Conservation (phyloP, 2,329 filamentous ascomycete genomes). For the Trichoderma koningii region DNA sequence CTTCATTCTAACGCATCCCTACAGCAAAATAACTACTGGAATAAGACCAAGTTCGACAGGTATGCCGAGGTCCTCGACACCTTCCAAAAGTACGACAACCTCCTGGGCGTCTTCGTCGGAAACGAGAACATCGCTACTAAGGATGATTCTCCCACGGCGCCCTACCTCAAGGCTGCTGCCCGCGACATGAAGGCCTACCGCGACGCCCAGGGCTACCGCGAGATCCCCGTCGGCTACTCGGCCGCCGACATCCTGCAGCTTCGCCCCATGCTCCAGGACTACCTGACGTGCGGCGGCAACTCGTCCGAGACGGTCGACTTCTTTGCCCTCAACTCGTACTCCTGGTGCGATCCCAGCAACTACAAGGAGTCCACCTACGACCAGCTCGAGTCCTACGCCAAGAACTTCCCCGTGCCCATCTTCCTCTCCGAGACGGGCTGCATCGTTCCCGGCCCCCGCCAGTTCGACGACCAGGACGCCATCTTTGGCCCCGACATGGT, state of each 20-base stretch:
- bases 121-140: constrained; percentile 78
- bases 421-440: constrained; percentile 91
- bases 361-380: constrained; percentile 70
- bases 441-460: constrained; percentile 63
- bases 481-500: constrained; percentile 77
- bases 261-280: constrained; percentile 64
- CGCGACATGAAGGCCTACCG: constrained; percentile 83
- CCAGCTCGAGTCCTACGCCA: constrained; percentile 66
- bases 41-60: constrained; percentile 65
- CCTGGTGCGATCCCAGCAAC: constrained; percentile 67
- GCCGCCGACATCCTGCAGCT: constrained; percentile 78
- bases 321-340: constrained; percentile 83
- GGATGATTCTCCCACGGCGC: constrained; percentile 65
- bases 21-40: constrained; percentile 68
- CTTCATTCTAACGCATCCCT: constrained; percentile 11
- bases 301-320: constrained; percentile 73
- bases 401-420: constrained; percentile 76
- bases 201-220: constrained; percentile 71
- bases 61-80: constrained; percentile 75
- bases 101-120: constrained; percentile 81
- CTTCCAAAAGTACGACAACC: constrained; percentile 76
- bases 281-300: constrained; percentile 76
- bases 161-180: constrained; percentile 79
- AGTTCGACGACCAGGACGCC: constrained; percentile 71
- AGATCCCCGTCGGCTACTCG: constrained; percentile 84